A percentile compares a stretch with the other conserved stretches of the same genome.
Conservation (phyloP, 2,329 filamentous ascomycete genomes). For the Paecilomyces fulvus region DNA sequence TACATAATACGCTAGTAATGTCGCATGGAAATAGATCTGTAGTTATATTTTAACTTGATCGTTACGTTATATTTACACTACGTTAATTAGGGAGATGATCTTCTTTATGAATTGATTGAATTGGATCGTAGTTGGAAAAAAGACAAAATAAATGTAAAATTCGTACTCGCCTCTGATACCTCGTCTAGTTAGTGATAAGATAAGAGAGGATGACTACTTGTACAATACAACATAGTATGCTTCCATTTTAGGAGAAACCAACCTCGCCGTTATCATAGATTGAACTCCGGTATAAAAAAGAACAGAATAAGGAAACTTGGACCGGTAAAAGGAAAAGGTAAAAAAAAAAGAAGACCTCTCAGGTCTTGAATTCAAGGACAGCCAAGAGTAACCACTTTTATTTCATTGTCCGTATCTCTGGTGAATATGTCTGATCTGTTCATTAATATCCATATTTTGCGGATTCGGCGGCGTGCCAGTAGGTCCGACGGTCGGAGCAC, state of each 20-base stretch:
- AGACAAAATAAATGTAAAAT: not conserved
- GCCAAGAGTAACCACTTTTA: not conserved
- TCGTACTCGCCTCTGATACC: not conserved
- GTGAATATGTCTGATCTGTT: conserved; percentile 67
- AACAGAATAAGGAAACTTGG: not conserved
- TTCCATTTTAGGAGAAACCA: not conserved
- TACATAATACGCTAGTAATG: not conserved
- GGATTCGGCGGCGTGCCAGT: conserved; percentile 21
- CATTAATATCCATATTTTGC: conserved; percentile 63
- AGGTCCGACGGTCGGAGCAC: conserved; percentile 19
- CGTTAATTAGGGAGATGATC: not conserved
- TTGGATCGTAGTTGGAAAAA: not conserved
- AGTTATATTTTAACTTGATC: not conserved
- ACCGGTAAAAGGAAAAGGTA: not conserved
- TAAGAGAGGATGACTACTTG: not conserved
- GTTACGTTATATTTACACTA: not conserved
- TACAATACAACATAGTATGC: not conserved
- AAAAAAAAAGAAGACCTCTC: not conserved
- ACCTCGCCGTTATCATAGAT: not conserved
- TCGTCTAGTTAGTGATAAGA: not conserved
- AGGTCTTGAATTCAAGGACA: too few relatives aligned
- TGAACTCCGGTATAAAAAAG: not conserved
- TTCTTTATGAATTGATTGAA: not conserved
- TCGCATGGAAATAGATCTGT: not conserved
- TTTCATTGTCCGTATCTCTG: conserved; percentile 41